phyloP scores from a whole-genome alignment of 148 eudicot genomes.

The Camellia japonica region DNA sequence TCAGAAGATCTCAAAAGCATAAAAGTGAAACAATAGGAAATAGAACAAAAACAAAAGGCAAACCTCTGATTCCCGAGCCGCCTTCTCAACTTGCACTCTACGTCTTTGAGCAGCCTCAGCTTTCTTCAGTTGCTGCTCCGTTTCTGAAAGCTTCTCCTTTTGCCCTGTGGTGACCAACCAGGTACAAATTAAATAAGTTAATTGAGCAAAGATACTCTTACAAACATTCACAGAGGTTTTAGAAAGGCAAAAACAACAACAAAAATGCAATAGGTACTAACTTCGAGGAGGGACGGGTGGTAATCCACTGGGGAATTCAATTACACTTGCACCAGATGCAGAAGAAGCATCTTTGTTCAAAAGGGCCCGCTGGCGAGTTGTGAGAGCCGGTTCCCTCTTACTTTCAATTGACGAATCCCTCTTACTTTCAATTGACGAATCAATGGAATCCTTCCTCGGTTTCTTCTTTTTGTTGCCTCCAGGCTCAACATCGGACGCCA shows the following conservation, averaged over 20 bases:
- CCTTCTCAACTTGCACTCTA: conserved; percentile 71
- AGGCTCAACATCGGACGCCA: conserved; percentile 51
- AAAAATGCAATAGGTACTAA: conserved; percentile 24
- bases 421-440: conserved; percentile 50
- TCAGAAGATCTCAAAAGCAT: background rate
- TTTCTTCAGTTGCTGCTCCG: conserved; percentile 79
- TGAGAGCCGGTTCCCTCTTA: conserved; percentile 70
- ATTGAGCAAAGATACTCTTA: background rate
- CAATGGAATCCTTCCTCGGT: conserved; percentile 49
- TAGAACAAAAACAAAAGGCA: conserved; percentile 4
- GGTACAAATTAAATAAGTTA: background rate
- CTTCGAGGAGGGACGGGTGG: conserved; percentile 86
- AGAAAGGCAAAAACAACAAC: background rate
- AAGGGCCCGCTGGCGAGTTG: conserved; percentile 86
- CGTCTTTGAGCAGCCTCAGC: conserved; percentile 88
- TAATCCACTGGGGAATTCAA: conserved; percentile 88
- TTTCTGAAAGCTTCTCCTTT: conserved; percentile 83
- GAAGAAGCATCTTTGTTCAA: conserved; percentile 67
- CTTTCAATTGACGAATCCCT: conserved; percentile 57
- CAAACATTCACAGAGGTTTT: background rate
- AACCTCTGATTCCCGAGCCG: conserved; percentile 86
- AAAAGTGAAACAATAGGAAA: background rate
- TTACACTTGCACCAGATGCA: conserved; percentile 42
- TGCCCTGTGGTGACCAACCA: conserved; percentile 40
- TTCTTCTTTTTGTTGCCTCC: conserved; percentile 57